Evolutionary conservation across 805 yeast species (phyloP).

Genomic region (Tanozyma kutaoensis): DNA sequence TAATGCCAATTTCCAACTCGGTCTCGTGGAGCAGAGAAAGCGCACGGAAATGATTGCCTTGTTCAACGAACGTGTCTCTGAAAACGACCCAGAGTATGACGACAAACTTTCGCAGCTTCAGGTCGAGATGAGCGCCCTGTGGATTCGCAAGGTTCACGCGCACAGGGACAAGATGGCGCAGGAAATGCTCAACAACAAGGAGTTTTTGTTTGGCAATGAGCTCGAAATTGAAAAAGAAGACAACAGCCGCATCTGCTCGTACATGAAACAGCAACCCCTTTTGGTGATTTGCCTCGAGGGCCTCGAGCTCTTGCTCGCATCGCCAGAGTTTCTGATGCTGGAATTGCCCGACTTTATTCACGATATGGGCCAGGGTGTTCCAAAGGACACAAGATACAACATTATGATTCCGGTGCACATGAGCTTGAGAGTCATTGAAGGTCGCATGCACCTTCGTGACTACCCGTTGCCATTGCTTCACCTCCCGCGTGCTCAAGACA

Average conservation of each 20-base stretch:
- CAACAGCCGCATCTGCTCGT: constrained; percentile 15
- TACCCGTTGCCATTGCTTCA: constrained; percentile 75
- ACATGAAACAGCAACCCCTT: constrained; percentile 21
- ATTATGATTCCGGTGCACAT: constrained; percentile 52
- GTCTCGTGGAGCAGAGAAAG: constrained; percentile 25
- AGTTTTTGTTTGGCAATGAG: constrained; percentile 24
- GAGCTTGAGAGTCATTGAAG: constrained; percentile 43
- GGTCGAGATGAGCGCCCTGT: constrained; percentile 4
- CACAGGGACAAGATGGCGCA: constrained; percentile 1
- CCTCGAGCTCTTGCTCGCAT: constrained; percentile 9
- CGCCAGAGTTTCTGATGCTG: constrained; percentile 13
- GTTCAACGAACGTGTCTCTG: constrained; percentile 7
- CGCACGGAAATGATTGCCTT: constrained; percentile 15
- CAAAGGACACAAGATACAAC: constrained; percentile 55
- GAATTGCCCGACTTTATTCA: constrained; percentile 49
- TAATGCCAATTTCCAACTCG: constrained; percentile 28
- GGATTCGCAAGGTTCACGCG: neutral
- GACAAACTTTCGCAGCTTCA: constrained; percentile 1
- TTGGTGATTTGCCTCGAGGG: constrained; percentile 15
- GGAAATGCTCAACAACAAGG: constrained; percentile 7
- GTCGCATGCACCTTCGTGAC: constrained; percentile 65
- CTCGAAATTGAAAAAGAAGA: constrained; percentile 4
- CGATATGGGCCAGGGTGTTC: constrained; percentile 74
- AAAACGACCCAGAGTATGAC: neutral
- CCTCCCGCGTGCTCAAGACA: constrained; percentile 37